Base-by-base conservation (phyloP, 305 asterid genomes). In the Solanum hybrid region DNA sequence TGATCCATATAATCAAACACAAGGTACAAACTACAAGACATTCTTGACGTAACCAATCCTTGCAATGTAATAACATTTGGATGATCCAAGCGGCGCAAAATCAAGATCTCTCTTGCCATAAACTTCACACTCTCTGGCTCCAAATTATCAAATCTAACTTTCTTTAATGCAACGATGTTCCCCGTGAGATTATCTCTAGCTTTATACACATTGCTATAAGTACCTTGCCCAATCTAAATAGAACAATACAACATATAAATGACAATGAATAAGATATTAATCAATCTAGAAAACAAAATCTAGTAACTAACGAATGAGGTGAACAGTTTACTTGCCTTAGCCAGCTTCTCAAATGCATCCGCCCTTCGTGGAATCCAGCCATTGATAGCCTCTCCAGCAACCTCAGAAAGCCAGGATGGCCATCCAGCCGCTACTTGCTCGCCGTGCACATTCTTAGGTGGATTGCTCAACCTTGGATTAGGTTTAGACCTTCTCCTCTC, bases 371-470 rank as follows among this genome's bases (percentile, higher is more conserved):
- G 99, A 9, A 92, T 95, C 99, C 96, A 96, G 17, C 99, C 99
- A 36, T 94, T 95, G 91, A 96, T 95, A 2, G 99, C 98, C 94
- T 96, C 98, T 5, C 98, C 99, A 9, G 98, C 99, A 75, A 96
- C 99, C 11, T 95, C 97, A 12, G 97, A 93, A 66, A 96, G 96
- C 99, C 99, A 96, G 7, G 97, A 87, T 4, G 99, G 99, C 99
- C 99, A 96, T 42, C 99, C 99, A 13, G 99, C 99, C 71, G 98
- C 98, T 71, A 96, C 96, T 91, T 96, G 99, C 94, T 96, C 99
- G n/a, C 99, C 99, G 14, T 94, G 98, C 90, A 95, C 89, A 90
- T 93, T 80, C 91, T 94, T 96, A 80, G 97, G 96, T 15, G 96
- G 98, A 88, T 96, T 95, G 85, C 99, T 93, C 64, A 95, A 91